Base-by-base conservation (phyloP, 148 eudicot genomes). In the Arctostaphylos glauca region DNA sequence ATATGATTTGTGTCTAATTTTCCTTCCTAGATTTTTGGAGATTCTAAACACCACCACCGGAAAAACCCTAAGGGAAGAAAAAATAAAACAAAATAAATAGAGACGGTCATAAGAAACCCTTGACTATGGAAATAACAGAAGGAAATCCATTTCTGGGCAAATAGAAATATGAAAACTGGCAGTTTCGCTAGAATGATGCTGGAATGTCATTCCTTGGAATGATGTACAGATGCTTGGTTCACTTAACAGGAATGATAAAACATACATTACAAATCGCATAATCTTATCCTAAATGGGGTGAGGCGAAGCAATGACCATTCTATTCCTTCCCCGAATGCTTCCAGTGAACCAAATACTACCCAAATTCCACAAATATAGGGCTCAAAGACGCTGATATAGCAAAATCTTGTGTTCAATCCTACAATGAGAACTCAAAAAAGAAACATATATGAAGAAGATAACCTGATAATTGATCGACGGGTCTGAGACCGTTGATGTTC, bases 381-480 rank as follows among this genome's bases (percentile, higher is more conserved):
- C 14, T 44, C n/a, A 64, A 38, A 78, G 31, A 58, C 31, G 21
- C 59, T 50, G 58, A 75, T 75, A 41, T 50, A 79, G 9, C 13
- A 2, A 31, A 31, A 77, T 55, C 49, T 6, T 55, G 10, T 38
- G 23, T 56, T 7, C 64, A 55, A 71, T 64, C n/a, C 49, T 9
- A 16, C 8, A 8, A 38, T 16, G 16, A 41, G 12, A 3, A 3
- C 41, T 5, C 6, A 18, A 56, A 16, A 38, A 15, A 0, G 7
- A 77, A 31, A 31, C 38, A 31, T 31, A 31, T 55, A 31, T 7
- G 10, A 79, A 23, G 70, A 67, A 67, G 54, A 81, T 50, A 15
- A 76, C 82, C 82, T 66, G 73, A 1, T 41, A 5, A 71, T 78
- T 62, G 81, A 15, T 83, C 81, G 18, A n/a, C 66, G 43, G 21